Base-by-base conservation (phyloP, 1,284 basidiomycete genomes). In the Violaceomyces palustris region DNA sequence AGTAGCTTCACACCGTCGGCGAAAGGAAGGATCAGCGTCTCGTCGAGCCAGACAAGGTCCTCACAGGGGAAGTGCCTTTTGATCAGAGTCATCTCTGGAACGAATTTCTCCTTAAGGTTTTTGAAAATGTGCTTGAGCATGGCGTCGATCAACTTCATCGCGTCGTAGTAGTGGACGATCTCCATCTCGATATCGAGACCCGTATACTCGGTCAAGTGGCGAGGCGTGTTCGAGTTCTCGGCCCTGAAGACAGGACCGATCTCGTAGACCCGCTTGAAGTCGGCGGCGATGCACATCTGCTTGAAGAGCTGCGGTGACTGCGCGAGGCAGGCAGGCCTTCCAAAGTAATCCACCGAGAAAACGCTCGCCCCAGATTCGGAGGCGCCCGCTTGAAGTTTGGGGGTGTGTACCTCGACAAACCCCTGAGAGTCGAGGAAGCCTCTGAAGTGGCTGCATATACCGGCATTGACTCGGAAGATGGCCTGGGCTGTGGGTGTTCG, bases 1-100 rank as follows among this genome's bases (percentile, higher is more conserved):
- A 77, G 55, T 51, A 97, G 78, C 59, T 88, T 83, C 40, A 92
- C 82, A 3, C 89, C 93, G 68, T 98, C 84, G 46, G 80, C 83
- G 78, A 92, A 96, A 6, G 84, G 83, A 38, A 98, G 74, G 28
- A 75, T 69, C 36, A 75, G 69, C 22, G 75, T 77, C 56, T 75
- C 64, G 21, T 74, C 72, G 7, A 73, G 62, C 59, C 71, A 77
- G n/a, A 61, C 68, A 26, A 68, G 56, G 32, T 68, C 65, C 7
- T 64, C 39, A 46, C 59, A 54, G 9, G 61, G 61, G 32, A 59
- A 70, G 36, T 58, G 52, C 4, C 53, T 45, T 39, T 54, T 58
- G 39, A 68, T 54, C 15, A 54, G 45, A 31, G 65, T 59, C 27
- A 61, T 35, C 32, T 61, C 56, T 12, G 46, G 14, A 28, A 48